Evolutionary conservation across 305 asterid species (phyloP), one percentile per base, ranked within the genome.

Genomic region (Ajuga reptans): DNA sequence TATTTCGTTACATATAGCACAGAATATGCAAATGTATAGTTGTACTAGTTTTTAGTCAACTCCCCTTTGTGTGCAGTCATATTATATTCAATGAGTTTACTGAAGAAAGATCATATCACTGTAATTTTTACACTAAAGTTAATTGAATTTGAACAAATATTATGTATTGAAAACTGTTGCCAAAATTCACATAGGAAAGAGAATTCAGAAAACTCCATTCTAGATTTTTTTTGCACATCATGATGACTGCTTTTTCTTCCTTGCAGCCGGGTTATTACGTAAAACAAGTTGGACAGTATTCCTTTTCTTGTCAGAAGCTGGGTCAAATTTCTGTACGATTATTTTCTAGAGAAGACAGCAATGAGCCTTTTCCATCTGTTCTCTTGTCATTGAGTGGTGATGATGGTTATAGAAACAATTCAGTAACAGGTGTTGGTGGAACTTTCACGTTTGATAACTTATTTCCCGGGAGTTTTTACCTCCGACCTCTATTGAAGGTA

Each of bases 351-450:
- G 96, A 87, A 79, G 85, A 85, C 72, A 80, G 68, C 75, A 79
- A 78, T 9, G 97, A 87, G 79, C 89, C 86, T 64, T 86, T 87
- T 78, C 97, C 98, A 34, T 84, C 97, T 57, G 93, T 87, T 73
- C 91, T 92, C 73, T 82, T 92, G 79, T 92, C 97, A 37, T 77
- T 92, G 85, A 92, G 98, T 69, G 96, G 98, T n/a, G 98, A 92
- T 73, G 98, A 90, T 84, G 98, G 98, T 76, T 92, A 92, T 65
- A 85, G 98, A 76, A 92, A 92, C 82, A 92, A 92, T 78, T 90
- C 97, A 39, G 85, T 85, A 33, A 84, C 96, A 65, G 94, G 91
- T 66, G 84, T 76, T 69, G 96, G 97, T 56, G 98, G 98, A 77
- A 49, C 73, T 72, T 92, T 88, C 68, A 18, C 78, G 27, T 92